Base-by-base conservation (phyloP, 768 basidiomycete species). In the Amanita rubescens region DNA sequence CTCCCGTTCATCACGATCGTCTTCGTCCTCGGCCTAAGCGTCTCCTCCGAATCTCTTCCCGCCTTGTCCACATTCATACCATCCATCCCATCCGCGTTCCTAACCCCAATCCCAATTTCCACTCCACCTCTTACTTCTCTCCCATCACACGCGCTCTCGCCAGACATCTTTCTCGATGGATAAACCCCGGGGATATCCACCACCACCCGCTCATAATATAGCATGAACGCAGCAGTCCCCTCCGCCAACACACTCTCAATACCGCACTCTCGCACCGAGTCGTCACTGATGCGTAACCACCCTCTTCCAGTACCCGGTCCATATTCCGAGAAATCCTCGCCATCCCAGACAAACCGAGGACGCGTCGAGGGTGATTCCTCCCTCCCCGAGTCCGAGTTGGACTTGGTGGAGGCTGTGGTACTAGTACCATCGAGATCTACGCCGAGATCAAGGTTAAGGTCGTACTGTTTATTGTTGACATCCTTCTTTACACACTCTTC, bases 221-320 rank as follows among this genome's bases (percentile, higher is more conserved):
- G 76, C 89, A 99, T 90, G 67, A 97, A 95, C 57, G 81, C 89
- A n/a, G 71, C 72, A 17, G 78, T 73, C 49, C 85, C 87, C 75
- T 87, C 87, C 63, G 75, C 71, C 50, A 90, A 67, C 63, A 91
- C 90, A 51, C 73, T 72, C 69, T 87, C 82, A 50, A 93, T 76
- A 24, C 85, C 86, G 34, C 83, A 82, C 60, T 91, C 87, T 27
- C 76, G 71, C 50, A 94, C 90, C 3, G 78, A 70, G 59, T 90
- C 87, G 69, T 99, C 95, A 62, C 88, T 91, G 56, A 94, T 85
- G 53, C 91, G 74, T 53, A 96, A 71, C 95, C 95, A 97, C 25
- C 52, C 52, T 53, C 33, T 53, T 2, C 91, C 87, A 24, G 69
- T 72, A 6, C 85, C 84, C 2, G 33, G 20, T 19, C 47, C 47